phyloP scores from a whole-genome alignment of 2,329 filamentous ascomycete species.

The Pezizomycotina sp. region DNA sequence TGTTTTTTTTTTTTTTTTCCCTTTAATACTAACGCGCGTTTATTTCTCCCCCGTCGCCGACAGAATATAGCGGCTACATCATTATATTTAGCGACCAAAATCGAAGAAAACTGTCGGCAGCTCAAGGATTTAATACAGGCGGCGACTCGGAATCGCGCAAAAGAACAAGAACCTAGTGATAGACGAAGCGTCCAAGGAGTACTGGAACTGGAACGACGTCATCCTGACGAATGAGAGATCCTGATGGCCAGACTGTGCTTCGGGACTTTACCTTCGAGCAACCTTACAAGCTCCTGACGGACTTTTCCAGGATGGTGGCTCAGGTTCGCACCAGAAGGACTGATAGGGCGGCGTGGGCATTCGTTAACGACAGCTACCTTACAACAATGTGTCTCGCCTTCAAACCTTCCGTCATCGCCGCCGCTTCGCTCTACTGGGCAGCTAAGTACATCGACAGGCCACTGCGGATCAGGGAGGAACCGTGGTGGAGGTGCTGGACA shows the following conservation, averaged over 20 bases:
- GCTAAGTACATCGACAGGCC: conserved; percentile 55
- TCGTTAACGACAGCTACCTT: conserved; percentile 76
- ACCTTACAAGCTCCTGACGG: conserved; percentile 69
- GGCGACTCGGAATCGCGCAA: conserved; percentile 78
- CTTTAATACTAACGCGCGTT: conserved; percentile 4
- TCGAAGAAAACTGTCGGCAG: conserved; percentile 90
- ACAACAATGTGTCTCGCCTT: conserved; percentile 73
- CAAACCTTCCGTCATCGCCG: conserved; percentile 62
- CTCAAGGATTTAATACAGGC: conserved; percentile 89
- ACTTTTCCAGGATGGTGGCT: conserved; percentile 58
- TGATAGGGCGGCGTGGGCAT: conserved; percentile 87
- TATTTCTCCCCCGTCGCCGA: conserved; percentile 8
- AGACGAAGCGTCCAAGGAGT: conserved; percentile 83
- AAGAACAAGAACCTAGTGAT: conserved; percentile 88
- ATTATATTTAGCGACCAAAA: conserved; percentile 88
- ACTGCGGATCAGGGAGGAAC: conserved; percentile 62
- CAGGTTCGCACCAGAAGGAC: conserved; percentile 58
- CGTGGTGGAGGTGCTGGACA: conserved; percentile 76
- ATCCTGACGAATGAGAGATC: conserved; percentile 79
- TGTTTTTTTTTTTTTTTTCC: background rate
- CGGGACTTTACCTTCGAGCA: conserved; percentile 78
- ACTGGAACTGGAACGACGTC: conserved; percentile 92
- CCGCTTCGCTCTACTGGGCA: conserved; percentile 72
- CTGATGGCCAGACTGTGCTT: conserved; percentile 88
- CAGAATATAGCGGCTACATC: conserved; percentile 75